These are phyloP conservation scores for Hura crepitans DNA, from an alignment of 441 rosid genomes.

Conservation along the genomic window DNA sequence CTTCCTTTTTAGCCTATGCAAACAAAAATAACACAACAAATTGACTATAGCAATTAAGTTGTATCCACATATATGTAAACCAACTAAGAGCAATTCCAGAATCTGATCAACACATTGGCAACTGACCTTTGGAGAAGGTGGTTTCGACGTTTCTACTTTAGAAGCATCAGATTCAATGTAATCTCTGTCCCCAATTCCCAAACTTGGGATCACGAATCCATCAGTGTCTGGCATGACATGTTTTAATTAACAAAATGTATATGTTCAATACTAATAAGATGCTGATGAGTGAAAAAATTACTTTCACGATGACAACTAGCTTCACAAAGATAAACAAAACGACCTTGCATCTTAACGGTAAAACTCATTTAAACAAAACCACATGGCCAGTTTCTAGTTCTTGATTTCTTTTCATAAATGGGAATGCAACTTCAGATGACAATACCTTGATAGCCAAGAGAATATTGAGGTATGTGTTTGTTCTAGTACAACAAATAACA, in stretches of 20 bases:
- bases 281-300: not conserved
- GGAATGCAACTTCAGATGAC: not conserved
- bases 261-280: not conserved
- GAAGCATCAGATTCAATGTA: slow-evolving; percentile 34
- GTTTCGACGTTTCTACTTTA: slow-evolving; percentile 41
- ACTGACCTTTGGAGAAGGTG: slow-evolving; percentile 63
- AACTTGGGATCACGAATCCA: slow-evolving; percentile 91
- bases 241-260: not conserved
- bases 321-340: not conserved
- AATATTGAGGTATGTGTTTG: not conserved
- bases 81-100: not conserved
- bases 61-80: not conserved
- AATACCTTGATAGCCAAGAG: not conserved
- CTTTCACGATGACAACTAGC: not conserved
- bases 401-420: not conserved
- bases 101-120: not conserved
- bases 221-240: slow-evolving; percentile 60
- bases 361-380: not conserved
- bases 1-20: slow-evolving; percentile 53
- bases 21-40: not conserved
- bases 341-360: not conserved
- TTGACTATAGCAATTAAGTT: not conserved
- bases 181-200: slow-evolving; percentile 53
- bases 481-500: too few relatives aligned
- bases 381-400: not conserved